Percentiles rank a stretch among this genome's conserved stretches.
These are phyloP conservation scores for Austroboletus niveus DNA, from an alignment of 1,284 basidiomycete genomes.

Conservation along the genomic window DNA sequence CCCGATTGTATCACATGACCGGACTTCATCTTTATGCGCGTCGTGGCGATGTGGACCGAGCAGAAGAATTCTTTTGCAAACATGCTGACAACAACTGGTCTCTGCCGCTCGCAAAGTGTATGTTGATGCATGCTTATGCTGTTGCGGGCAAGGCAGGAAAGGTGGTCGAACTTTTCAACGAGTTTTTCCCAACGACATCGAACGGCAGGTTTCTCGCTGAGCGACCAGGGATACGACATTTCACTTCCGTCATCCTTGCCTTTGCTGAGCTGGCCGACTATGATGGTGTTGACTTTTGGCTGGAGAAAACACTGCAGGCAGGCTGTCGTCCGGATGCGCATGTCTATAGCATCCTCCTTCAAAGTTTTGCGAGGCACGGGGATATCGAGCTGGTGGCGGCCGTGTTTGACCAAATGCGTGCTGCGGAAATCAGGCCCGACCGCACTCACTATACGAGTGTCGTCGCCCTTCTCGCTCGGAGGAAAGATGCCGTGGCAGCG, in stretches of 20 bases:
- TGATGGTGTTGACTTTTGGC: constrained; percentile 54
- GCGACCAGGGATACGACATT: constrained; percentile 49
- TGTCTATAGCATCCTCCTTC: constrained; percentile 63
- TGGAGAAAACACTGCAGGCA: constrained; percentile 50
- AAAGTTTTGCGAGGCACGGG: constrained; percentile 55
- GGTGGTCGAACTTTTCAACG: constrained; percentile 51
- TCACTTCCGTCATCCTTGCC: constrained; percentile 56
- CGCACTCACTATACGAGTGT: constrained; percentile 66
- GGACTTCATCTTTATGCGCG: constrained; percentile 53
- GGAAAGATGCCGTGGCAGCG: constrained; percentile 67
- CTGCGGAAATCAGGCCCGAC: constrained; percentile 48
- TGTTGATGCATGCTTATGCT: constrained; percentile 57
- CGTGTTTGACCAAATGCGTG: constrained; percentile 66
- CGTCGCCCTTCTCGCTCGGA: constrained; percentile 65
- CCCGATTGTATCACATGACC: constrained; percentile 36
- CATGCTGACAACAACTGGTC: constrained; percentile 35
- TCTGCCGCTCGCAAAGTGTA: constrained; percentile 35
- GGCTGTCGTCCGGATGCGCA: constrained; percentile 52
- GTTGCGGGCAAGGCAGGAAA: constrained; percentile 40
- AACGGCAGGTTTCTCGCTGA: constrained; percentile 28
- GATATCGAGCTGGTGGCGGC: constrained; percentile 56
- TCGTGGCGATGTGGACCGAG: constrained; percentile 46
- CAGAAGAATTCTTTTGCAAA: constrained; percentile 43
- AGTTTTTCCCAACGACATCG: constrained; percentile 44
- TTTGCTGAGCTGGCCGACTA: constrained; percentile 51